Evolutionary conservation across 345 rosid species (phyloP).

Genomic region (Luvunga scandens): DNA sequence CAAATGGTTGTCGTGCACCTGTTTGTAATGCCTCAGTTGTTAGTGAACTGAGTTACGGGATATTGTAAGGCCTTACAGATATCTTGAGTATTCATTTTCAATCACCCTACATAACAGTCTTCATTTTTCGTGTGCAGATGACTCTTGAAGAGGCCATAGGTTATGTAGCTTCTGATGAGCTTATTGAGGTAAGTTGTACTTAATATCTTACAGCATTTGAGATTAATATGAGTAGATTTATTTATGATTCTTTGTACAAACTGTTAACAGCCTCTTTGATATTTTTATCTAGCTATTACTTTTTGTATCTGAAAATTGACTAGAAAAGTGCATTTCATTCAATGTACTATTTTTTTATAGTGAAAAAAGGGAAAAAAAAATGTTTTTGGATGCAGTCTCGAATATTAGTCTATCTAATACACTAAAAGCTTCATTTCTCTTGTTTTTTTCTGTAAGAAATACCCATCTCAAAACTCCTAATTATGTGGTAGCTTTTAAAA

Average conservation of each 20-base stretch:
- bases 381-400: neutral
- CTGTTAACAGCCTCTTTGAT: neutral
- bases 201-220: neutral
- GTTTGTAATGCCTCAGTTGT: neutral
- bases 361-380: no score
- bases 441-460: neutral
- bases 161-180: constrained; percentile 94
- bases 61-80: neutral
- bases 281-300: neutral
- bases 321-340: neutral
- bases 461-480: neutral
- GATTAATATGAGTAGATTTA: neutral
- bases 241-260: neutral
- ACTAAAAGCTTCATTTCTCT: neutral
- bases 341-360: neutral
- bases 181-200: constrained; percentile 65
- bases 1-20: neutral
- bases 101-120: neutral
- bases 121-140: constrained; percentile 52
- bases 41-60: neutral
- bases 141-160: constrained; percentile 98
- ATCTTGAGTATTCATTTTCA: neutral
- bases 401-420: neutral
- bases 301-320: neutral
- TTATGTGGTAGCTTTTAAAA: neutral